A percentile compares a stretch with the other conserved stretches of the same genome.
phyloP scores from a whole-genome alignment of 176 grass and related monocot genomes.

The Pharus latifolius region DNA sequence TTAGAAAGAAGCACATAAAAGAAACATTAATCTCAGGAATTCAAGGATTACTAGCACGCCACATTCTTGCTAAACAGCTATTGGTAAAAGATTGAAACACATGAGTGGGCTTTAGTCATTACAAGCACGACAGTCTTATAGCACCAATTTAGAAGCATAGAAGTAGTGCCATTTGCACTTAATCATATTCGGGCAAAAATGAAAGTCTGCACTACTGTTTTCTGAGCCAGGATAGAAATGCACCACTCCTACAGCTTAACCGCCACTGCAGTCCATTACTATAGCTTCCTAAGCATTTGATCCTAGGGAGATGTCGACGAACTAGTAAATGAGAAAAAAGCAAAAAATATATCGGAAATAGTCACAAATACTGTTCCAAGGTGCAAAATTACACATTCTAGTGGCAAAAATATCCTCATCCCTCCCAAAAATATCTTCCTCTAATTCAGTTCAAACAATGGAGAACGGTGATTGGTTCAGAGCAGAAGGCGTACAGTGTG shows the following conservation, averaged over 20 bases:
- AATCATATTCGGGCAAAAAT: background rate
- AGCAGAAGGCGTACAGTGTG: slow-evolving; percentile 47
- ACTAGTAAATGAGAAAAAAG: background rate
- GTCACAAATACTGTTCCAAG: background rate
- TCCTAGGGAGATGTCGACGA: background rate
- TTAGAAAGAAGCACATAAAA: no score
- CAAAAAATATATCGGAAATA: background rate
- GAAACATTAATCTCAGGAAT: no score
- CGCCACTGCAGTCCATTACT: background rate
- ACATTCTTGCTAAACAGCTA: background rate
- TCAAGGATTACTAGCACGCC: no score
- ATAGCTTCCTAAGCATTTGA: background rate
- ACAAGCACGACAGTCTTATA: background rate
- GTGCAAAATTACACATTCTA: no score
- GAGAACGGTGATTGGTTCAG: background rate
- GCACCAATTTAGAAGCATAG: background rate
- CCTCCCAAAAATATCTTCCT: no score
- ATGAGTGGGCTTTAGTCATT: background rate
- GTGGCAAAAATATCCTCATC: background rate
- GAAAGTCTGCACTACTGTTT: background rate
- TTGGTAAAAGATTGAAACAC: background rate
- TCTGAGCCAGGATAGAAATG: background rate
- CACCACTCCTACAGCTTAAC: background rate
- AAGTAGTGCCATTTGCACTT: background rate
- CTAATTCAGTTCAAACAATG: background rate